phyloP scores from a whole-genome alignment of 2,329 filamentous ascomycete species.

The Penicillium olsonii region DNA sequence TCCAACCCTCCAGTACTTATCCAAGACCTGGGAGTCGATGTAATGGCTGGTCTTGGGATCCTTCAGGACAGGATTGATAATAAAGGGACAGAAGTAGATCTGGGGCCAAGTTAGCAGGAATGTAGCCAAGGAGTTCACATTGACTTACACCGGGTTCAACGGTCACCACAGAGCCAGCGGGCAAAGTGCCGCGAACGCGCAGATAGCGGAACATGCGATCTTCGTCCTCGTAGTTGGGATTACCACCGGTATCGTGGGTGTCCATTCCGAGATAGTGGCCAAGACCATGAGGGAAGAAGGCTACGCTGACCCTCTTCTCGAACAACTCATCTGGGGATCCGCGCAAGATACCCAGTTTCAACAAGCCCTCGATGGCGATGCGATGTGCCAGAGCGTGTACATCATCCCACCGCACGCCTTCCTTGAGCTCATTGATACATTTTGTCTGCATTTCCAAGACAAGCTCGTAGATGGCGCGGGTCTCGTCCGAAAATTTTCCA shows the following conservation, averaged over 20 bases:
- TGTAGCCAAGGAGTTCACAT: background rate
- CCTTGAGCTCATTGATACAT: conserved; percentile 68
- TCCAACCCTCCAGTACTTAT: conserved; percentile 83
- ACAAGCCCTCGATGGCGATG: conserved; percentile 70
- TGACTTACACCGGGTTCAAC: conserved; percentile 84
- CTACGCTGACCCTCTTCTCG: conserved; percentile 74
- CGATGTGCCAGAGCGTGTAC: conserved; percentile 72
- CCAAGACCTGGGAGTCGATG: conserved; percentile 72
- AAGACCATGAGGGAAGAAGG: conserved; percentile 89
- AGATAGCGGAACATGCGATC: conserved; percentile 88
- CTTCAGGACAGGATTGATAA: conserved; percentile 76
- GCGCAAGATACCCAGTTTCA: conserved; percentile 69
- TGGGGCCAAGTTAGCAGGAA: conserved; percentile 29
- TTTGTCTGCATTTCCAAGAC: conserved; percentile 79
- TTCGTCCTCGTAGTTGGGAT: conserved; percentile 73
- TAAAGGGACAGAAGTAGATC: conserved; percentile 90
- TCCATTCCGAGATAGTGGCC: conserved; percentile 93
- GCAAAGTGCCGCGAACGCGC: conserved; percentile 72
- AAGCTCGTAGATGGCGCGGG: conserved; percentile 71
- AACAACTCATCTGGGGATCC: conserved; percentile 72
- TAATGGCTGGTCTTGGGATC: conserved; percentile 72
- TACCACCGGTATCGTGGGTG: conserved; percentile 82
- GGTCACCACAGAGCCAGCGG: conserved; percentile 81
- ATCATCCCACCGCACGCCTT: conserved; percentile 69
- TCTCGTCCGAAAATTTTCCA: conserved; percentile 69